phyloP scores from a whole-genome alignment of 345 rosid species.

The Eutrema yunnanense region DNA sequence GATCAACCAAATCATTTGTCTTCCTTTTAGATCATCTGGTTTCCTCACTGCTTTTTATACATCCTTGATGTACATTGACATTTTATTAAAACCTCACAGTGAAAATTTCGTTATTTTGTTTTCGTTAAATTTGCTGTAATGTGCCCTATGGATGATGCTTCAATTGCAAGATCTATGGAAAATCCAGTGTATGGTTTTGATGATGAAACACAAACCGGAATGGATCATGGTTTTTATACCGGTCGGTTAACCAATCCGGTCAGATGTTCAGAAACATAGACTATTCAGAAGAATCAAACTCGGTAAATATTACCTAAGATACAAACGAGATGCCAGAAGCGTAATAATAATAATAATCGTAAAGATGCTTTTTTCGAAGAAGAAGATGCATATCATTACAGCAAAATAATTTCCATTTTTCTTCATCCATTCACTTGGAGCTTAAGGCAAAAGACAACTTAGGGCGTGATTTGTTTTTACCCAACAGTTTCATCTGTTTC shows the following conservation, averaged over 20 bases:
- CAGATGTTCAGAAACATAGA: not conserved
- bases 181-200: not conserved
- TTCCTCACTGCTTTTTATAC: not conserved
- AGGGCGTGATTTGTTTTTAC: constrained; percentile 93
- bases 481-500: constrained; percentile 87
- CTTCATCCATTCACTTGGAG: constrained; percentile 49
- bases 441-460: constrained; percentile 86
- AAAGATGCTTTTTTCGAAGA: not conserved
- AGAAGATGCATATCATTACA: not conserved
- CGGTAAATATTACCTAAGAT: not conserved
- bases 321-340: not conserved
- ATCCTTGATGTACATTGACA: constrained; percentile 15
- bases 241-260: not conserved
- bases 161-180: not conserved
- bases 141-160: not conserved
- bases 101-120: not conserved
- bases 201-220: not conserved
- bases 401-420: not conserved
- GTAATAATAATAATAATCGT: not conserved
- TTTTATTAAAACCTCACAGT: not conserved
- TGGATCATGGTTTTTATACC: not conserved
- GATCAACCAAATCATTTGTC: not conserved
- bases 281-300: not conserved
- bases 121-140: not conserved
- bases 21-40: not conserved